These are phyloP conservation scores for Aureobasidium sp. DNA, from an alignment of 2,329 filamentous ascomycete species.

Conservation along the genomic window DNA sequence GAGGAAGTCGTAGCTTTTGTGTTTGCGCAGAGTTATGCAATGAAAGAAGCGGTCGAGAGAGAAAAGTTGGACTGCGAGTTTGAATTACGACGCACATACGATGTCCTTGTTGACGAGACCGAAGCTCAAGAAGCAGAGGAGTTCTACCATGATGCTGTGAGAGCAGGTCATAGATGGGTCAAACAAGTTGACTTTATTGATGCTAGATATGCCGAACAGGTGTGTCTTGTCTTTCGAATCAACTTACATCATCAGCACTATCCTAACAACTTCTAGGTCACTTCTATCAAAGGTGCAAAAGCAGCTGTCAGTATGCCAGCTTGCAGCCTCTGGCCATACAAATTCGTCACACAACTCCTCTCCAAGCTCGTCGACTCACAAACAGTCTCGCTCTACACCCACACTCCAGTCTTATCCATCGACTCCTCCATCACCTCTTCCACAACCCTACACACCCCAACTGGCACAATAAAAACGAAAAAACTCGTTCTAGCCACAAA, in stretches of 20 bases:
- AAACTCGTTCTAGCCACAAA: slow-evolving; percentile 33
- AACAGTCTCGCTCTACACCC: slow-evolving; percentile 45
- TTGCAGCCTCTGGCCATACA: slow-evolving; percentile 37
- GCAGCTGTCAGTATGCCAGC: slow-evolving; percentile 44
- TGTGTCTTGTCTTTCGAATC: no score
- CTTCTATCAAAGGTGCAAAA: slow-evolving; percentile 34
- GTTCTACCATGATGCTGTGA: slow-evolving; percentile 21
- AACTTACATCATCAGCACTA: no score
- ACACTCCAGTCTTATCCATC: slow-evolving; percentile 38
- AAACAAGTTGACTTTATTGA: neutral
- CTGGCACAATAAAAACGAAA: slow-evolving; percentile 21
- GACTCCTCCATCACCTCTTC: neutral
- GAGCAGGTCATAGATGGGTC: slow-evolving; percentile 19
- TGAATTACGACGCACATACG: slow-evolving; percentile 32
- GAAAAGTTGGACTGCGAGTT: slow-evolving; percentile 42
- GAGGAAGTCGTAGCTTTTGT: slow-evolving; percentile 29
- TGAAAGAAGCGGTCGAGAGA: slow-evolving; percentile 34
- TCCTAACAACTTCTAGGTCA: no score
- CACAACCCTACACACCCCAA: slow-evolving; percentile 20
- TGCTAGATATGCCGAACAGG: neutral
- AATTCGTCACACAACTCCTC: slow-evolving; percentile 39
- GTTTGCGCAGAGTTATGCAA: slow-evolving; percentile 24
- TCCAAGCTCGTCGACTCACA: slow-evolving; percentile 38
- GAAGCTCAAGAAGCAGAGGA: slow-evolving; percentile 31
- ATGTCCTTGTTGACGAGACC: slow-evolving; percentile 25